Conservation (phyloP, 2,329 filamentous ascomycete genomes). For the Claviceps africana region DNA sequence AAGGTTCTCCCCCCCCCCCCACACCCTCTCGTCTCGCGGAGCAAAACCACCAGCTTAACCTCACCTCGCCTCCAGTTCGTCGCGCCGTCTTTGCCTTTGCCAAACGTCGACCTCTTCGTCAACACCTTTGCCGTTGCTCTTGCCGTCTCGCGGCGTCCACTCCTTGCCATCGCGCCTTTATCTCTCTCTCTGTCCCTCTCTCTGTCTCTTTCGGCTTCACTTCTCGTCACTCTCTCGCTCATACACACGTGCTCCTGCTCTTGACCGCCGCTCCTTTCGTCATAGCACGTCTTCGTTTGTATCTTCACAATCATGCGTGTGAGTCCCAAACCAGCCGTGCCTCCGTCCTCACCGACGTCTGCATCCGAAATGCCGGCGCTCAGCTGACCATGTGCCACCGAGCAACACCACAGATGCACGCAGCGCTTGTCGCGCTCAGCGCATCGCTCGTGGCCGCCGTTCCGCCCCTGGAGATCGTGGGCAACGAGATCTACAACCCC, state of each 20-base stretch:
- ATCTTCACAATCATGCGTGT: constrained; percentile 9
- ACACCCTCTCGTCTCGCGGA: too few relatives aligned
- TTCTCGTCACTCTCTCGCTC: constrained; percentile 11
- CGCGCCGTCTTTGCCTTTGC: not conserved
- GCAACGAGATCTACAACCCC: constrained; percentile 46
- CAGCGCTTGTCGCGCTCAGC: constrained; percentile 37
- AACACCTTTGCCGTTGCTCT: not conserved
- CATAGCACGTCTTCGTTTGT: too few relatives aligned
- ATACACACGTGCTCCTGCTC: not conserved
- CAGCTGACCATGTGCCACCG: too few relatives aligned
- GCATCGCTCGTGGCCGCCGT: constrained; percentile 42
- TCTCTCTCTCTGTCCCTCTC: too few relatives aligned
- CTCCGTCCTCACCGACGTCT: too few relatives aligned
- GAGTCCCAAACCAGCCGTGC: constrained; percentile 1
- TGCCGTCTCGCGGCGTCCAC: constrained; percentile 1
- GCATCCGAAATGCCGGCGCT: not conserved
- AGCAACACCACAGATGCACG: constrained; percentile 22
- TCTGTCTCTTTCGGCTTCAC: constrained; percentile 5
- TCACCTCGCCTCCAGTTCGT: not conserved
- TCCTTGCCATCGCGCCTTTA: not conserved
- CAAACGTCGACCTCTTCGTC: not conserved
- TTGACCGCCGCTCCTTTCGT: not conserved
- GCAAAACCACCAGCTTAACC: not conserved
- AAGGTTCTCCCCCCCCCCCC: too few relatives aligned
- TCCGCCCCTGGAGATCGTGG: constrained; percentile 40